phyloP scores from a whole-genome alignment of 352 stramenopile species.

The Phytophthora pluvialis region DNA sequence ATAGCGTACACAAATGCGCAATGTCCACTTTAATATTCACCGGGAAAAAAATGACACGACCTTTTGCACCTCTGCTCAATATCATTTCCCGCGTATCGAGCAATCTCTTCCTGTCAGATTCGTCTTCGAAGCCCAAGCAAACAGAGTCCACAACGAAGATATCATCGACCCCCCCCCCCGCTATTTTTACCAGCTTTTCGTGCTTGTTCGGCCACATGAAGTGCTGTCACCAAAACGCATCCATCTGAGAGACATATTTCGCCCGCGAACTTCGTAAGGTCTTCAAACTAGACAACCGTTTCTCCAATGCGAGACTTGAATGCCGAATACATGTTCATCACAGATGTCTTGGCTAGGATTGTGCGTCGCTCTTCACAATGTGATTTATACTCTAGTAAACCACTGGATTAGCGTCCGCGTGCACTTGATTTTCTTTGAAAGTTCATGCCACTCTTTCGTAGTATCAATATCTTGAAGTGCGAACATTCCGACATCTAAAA shows the following conservation, averaged over 20 bases:
- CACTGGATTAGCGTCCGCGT: background rate
- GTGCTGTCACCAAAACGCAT: slow-evolving; percentile 1
- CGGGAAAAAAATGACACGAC: background rate
- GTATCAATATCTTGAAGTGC: background rate
- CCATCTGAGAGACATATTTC: slow-evolving; percentile 4
- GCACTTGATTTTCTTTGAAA: background rate
- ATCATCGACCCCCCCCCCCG: background rate
- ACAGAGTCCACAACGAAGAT: background rate
- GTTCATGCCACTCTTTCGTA: slow-evolving; percentile 4
- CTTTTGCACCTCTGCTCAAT: background rate
- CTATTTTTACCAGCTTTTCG: background rate
- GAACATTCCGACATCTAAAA: slow-evolving; percentile 1
- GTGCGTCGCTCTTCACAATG: background rate
- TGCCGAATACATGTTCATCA: slow-evolving; percentile 8
- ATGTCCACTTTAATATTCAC: slow-evolving; percentile 3
- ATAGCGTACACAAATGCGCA: slow-evolving; percentile 4
- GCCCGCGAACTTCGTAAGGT: slow-evolving; percentile 9
- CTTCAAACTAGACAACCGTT: slow-evolving; percentile 15
- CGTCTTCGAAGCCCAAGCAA: background rate
- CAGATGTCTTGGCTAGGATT: background rate
- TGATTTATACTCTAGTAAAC: background rate
- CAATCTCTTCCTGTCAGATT: background rate
- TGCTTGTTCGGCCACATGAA: background rate
- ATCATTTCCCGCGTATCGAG: background rate
- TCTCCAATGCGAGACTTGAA: slow-evolving; percentile 8